Base-by-base conservation (phyloP, 805 yeast species). In the Zygosaccharomyces gambellarensis region DNA sequence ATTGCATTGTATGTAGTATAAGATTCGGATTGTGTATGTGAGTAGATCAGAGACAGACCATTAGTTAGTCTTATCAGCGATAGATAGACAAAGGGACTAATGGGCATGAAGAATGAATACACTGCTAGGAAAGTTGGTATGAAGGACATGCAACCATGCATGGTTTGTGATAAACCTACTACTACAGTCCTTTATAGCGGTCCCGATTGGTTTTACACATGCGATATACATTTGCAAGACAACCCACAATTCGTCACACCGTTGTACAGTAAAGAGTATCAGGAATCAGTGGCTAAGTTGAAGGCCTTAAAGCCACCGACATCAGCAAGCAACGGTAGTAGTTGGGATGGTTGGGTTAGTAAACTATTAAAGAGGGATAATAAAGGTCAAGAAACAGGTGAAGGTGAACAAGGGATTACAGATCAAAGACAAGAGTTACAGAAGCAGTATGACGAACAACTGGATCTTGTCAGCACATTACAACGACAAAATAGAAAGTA, bases 311-410 rank as follows among this genome's bases (percentile, higher is more conserved):
- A 64, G 39, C 43, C 46, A 8, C 46, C 57, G 28, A 45, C 56
- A 14, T 45, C 44, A 2, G 40, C 21, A 3, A 38, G 49, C 3
- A 34, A 47, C 11, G 36, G 50, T 14, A 58, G 63, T 2, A 54
- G 61, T 10, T 65, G 70, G 70, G 69, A 67, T 43, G 54, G 60
- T 1, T 67, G 71, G 71, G 60, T 67, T 27, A 59, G 61, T 11
- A 60, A 58, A 10, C 17, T 65, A 4, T 59, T 65, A 36, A 52
- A 52, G 11, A 61, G 53, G 46, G 42, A 36, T 17, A 38, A 44
- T 19, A 28, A 45, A 21, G 52, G 30, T 2, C 19, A 46, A 10
- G 46, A 45, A 4, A 36, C 27, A 25, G 21, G n/a, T 41, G 17
- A 8, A 42, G 12, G 41, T 34, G 38, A 34, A 4, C 17, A 34